Evolutionary conservation across 2,329 filamentous ascomycete species (phyloP), one percentile per base, ranked within the genome.

Genomic region (Hypoxylon sp.): DNA sequence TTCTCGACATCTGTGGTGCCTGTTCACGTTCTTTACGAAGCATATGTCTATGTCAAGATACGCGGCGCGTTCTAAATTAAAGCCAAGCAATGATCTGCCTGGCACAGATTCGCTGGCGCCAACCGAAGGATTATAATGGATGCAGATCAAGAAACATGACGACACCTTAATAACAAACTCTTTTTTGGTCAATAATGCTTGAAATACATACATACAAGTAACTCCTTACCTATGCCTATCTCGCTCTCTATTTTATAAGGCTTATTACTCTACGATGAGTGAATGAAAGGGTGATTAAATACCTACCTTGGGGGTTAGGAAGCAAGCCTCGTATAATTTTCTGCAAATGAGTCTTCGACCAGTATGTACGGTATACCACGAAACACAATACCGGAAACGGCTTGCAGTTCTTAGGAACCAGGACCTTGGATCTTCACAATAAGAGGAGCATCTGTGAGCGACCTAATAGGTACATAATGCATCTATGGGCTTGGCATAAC

Each of bases 21-120:
- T n/a, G 29, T 44, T 19, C 54, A 63, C 33, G 11, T 48, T 50
- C 8, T 55, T 65, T 26, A 56, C 57, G 33, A 53, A 14, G 6
- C 19, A 35, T 33, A 31, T 31, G 56, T 52, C 52, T 48, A 60
- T 62, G 56, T 59, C 50, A 47, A 47, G 22, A 60, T 22, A 58
- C 51, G 35, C 60, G 60, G 56, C 37, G 19, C 44, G 56, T 62
- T 67, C 54, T 67, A 65, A 66, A 66, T 57, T 70, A 68, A 67
- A 67, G 63, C 48, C 44, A 54, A 47, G 54, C 47, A 68, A 66
- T 35, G 53, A 54, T 55, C 47, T 48, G 56, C 46, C 57, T 52
- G 57, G 58, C 47, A 62, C 58, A 59, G 26, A 48, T 50, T 50
- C 51, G 52, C 33, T 67, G 52, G 64, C 44, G 52, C 67, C 60